Base-by-base conservation (phyloP, 2,329 filamentous ascomycete species). In the Xylaria sp. region DNA sequence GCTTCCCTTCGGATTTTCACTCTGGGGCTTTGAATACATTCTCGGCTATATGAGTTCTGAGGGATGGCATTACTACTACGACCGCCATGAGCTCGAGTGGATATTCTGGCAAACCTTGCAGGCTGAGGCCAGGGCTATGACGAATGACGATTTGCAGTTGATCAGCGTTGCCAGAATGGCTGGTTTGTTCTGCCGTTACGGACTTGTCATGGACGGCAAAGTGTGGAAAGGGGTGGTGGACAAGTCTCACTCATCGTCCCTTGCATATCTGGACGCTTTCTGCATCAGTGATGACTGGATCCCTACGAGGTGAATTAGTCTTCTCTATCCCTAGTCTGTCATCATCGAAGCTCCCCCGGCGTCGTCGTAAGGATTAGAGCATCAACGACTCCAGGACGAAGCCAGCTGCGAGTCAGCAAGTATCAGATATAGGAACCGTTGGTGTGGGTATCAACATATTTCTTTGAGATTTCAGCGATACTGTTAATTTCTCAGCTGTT, bases 1-100 rank as follows among this genome's bases (percentile, higher is more conserved):
- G 5, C 44, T 57, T 2, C 71, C 67, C 0, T 73, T 73, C 44
- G 75, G 76, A n/a, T 73, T 78, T n/a, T 63, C 73, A 10, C 68
- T 77, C 20, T 77, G 70, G 46, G 69, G 15, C 1, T 58, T 71
- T n/a, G 69, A 71, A 63, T 69, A 71, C n/a, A 37, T 56, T 60
- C 63, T 69, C 34, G 66, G 69, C 13, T 41, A 39, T 25, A 69
- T 69, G 69, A 12, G 57, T 50, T 60, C 59, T 23, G n/a, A 58
- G 2, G 66, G 66, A 23, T 71, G 69, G 69, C 51, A 71, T 34
- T 71, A 60, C 48, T 69, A 39, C 52, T 44, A 64, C 3, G 67
- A 66, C 50, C 41, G 52, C 20, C 20, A 62, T 39, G 62, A 62
- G 18, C 57, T 69, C 1, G 8, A 48, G 57, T 0, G 9, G 3